phyloP scores from a whole-genome alignment of 352 stramenopile genomes.

The Globisporangium solare region DNA sequence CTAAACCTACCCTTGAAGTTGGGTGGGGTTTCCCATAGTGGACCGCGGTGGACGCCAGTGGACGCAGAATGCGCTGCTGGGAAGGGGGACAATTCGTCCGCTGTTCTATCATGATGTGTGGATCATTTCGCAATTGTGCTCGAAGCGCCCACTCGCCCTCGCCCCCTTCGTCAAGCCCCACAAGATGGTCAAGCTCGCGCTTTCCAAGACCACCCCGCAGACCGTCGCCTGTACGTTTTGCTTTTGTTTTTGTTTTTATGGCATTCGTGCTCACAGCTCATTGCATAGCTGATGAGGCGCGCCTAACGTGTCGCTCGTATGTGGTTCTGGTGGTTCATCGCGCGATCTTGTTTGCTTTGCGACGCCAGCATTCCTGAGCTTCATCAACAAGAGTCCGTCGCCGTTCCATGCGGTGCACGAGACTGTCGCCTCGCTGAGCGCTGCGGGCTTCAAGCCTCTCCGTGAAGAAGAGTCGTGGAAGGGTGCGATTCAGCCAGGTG shows the following conservation, averaged over 20 bases:
- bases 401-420: conserved; percentile 93
- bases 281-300: neutral
- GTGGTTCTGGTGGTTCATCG: conserved; percentile 5
- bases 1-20: neutral
- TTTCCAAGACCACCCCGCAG: conserved; percentile 54
- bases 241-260: too few species aligned
- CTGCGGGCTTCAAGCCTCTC: conserved; percentile 90
- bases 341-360: neutral
- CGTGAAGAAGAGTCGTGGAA: conserved; percentile 80
- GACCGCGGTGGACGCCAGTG: neutral
- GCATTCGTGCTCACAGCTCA: too few species aligned
- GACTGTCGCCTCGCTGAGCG: conserved; percentile 70
- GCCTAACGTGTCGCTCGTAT: neutral
- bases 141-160: conserved; percentile 1
- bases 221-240: conserved; percentile 33
- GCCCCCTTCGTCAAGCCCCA: neutral
- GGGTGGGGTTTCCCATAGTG: neutral
- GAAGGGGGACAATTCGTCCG: conserved; percentile 2
- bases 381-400: conserved; percentile 93
- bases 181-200: conserved; percentile 35
- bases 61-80: neutral
- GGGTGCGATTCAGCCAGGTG: conserved; percentile 52
- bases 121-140: conserved; percentile 7
- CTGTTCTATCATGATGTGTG: conserved; percentile 1
- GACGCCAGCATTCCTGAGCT: conserved; percentile 75